These are phyloP conservation scores for Tuctoria greenei DNA, from an alignment of 176 grass and related monocot species.

Conservation along the genomic window DNA sequence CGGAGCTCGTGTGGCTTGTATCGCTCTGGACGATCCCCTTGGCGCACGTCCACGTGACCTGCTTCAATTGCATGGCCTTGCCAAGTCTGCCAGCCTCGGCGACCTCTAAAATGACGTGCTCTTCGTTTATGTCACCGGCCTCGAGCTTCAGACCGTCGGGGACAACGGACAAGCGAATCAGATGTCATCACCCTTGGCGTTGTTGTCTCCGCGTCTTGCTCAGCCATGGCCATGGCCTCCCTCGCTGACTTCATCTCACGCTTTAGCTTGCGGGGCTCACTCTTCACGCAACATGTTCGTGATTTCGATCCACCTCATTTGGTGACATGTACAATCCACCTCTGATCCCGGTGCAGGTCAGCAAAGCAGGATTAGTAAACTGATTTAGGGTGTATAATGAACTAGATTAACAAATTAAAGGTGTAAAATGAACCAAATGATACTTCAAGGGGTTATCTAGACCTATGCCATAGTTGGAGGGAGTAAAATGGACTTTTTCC, in stretches of 20 bases:
- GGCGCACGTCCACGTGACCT: slow-evolving; percentile 21
- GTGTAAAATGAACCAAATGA: too few relatives aligned
- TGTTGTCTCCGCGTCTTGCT: slow-evolving; percentile 23
- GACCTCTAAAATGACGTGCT: slow-evolving; percentile 38
- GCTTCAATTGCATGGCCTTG: not conserved
- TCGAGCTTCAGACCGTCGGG: not conserved
- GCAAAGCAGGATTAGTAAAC: too few relatives aligned
- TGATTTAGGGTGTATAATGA: too few relatives aligned
- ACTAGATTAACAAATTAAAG: too few relatives aligned
- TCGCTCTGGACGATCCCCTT: slow-evolving; percentile 23
- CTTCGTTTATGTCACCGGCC: slow-evolving; percentile 27
- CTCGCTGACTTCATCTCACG: slow-evolving; percentile 45
- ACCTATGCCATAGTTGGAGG: too few relatives aligned
- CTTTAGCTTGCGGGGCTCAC: slow-evolving; percentile 62
- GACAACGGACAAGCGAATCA: not conserved
- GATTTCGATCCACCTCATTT: too few relatives aligned
- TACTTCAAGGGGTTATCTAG: too few relatives aligned
- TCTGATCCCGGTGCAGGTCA: too few relatives aligned
- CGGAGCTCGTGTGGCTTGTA: not conserved
- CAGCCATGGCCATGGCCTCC: slow-evolving; percentile 31
- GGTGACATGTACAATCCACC: too few relatives aligned
- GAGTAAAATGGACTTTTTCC: too few relatives aligned
- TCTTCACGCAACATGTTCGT: too few relatives aligned
- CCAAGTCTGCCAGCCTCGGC: slow-evolving; percentile 1
- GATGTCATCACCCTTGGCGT: slow-evolving; percentile 13